Base-by-base conservation (phyloP, 1,284 basidiomycete species). In the Sporisorium graminicola region DNA sequence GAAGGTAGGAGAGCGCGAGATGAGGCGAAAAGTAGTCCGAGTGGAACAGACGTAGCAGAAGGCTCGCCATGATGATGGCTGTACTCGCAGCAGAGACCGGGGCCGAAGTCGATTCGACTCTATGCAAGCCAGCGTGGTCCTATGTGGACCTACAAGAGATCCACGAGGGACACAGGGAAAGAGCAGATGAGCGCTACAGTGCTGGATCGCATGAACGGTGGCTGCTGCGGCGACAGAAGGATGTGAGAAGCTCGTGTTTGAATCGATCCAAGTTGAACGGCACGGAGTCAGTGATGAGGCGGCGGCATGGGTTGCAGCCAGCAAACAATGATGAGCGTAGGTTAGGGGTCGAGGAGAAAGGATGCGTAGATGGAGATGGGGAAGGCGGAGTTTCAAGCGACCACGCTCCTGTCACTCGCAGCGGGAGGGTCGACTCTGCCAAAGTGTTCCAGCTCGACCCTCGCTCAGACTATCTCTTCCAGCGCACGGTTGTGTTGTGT, bases 11-110 rank as follows among this genome's bases (percentile, higher is more conserved):
- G 29, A 85, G 74, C n/a, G 83, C 84, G 42, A 84, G 78, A 29
- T 84, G 80, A 8, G 84, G 83, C 20, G 79, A 81, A 61, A 85
- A 85, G 77, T 82, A 84, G 74, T 83, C 82, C 47, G 79, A 81
- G 49, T 84, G 77, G 71, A 85, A 85, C 37, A 85, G 75, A 35
- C 84, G 79, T 13, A 85, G 80, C 59, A 85, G 59, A 26, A 83
- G 81, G 55, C 79, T 79, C 35, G 82, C 83, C 82, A 83, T 85
- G 57, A 83, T 85, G 57, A 3, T 33, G 55, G 44, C 35, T 13
- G 27, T 37, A 49, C 27, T 50, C 49, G 20, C 37, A 26, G 22
- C 31, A 33, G 31, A 14, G 35, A 24, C 14, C n/a, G n/a, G n/a
- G n/a, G n/a, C n/a, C n/a, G n/a, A n/a, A n/a, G n/a, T 53, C 33